Percentiles rank a stretch among this genome's conserved stretches.
Conservation (phyloP, 148 eudicot species). For the Silene uniflora region DNA sequence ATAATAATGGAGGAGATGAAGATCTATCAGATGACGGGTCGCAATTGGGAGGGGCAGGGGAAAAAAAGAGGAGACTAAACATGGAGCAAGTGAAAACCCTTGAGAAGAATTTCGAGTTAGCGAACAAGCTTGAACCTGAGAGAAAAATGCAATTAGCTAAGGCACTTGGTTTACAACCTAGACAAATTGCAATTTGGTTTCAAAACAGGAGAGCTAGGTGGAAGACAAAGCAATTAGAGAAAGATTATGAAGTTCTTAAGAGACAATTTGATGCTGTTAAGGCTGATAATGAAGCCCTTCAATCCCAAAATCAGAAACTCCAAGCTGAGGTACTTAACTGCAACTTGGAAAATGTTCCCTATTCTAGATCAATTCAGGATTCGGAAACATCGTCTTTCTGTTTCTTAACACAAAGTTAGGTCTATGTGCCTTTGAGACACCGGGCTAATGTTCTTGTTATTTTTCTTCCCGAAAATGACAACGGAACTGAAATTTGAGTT, state of each 20-base stretch:
- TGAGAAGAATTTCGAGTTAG: constrained; percentile 86
- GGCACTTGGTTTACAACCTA: constrained; percentile 88
- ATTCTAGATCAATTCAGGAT: neutral
- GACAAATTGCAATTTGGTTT: constrained; percentile 96
- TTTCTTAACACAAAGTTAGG: too few relatives aligned
- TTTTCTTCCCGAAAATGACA: too few relatives aligned
- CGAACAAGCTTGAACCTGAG: constrained; percentile 93
- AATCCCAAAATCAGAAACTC: constrained; percentile 67
- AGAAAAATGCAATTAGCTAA: constrained; percentile 90
- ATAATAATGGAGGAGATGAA: constrained; percentile 49
- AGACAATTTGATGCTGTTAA: constrained; percentile 79
- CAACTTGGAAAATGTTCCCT: neutral
- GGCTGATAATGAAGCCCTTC: constrained; percentile 81
- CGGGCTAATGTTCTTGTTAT: neutral
- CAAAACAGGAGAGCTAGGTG: constrained; percentile 95
- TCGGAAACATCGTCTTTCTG: neutral
- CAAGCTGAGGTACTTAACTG: constrained; percentile 62
- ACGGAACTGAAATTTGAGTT: neutral
- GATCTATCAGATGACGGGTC: constrained; percentile 91
- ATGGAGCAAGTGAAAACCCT: constrained; percentile 92
- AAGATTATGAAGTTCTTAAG: constrained; percentile 79
- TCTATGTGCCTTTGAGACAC: neutral
- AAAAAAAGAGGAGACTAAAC: constrained; percentile 83
- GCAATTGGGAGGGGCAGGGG: constrained; percentile 50
- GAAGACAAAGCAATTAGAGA: constrained; percentile 96